Evolutionary conservation across 148 eudicot genomes (phyloP), one percentile per base, ranked within the genome.

Genomic region (Chenopodium formosanum): DNA sequence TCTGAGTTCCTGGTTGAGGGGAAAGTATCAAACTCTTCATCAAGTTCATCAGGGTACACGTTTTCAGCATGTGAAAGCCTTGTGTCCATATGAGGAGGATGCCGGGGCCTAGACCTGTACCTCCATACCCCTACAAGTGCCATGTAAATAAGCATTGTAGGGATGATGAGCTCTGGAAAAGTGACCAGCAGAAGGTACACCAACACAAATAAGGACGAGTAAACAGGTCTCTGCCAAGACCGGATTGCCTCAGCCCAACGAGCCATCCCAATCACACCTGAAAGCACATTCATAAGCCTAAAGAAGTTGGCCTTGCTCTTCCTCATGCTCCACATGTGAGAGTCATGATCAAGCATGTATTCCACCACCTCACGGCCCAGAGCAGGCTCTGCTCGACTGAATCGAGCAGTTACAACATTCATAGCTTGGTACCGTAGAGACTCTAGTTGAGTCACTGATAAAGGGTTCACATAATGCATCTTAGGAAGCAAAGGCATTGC

Each of bases 321-420:
- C 58, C 99, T 91, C 97, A 95, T 95, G 81, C 97, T 93, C 99
- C 99, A 95, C 95, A 95, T 89, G 53, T 95, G 94, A 0, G 99
- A 90, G 46, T 92, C 97, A 69, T 90, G 95, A 67, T 95, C 97
- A 27, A 95, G 97, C 99, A 95, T 95, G 87, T 94, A 95, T 83
- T 95, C 97, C 1, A 93, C 97, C 82, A 95, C 99, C 13, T 95
- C 97, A 12, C 95, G 81, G 62, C 97, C 93, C 78, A 95, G 46
- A 1, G 97, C 90, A 12, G 99, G 99, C 90, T 95, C 99, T 1
- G 97, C 88, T 22, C 97, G 86, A 37, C 85, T 85, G 22, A 95
- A 87, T 85, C 98, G 80, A 7, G 87, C 68, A 1, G 94, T 88
- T 73, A 95, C 97, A n/a, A 92, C 94, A 12, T 81, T 88, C 87